phyloP scores from a whole-genome alignment of 2,329 filamentous ascomycete genomes.

The Ophiostoma sp. region DNA sequence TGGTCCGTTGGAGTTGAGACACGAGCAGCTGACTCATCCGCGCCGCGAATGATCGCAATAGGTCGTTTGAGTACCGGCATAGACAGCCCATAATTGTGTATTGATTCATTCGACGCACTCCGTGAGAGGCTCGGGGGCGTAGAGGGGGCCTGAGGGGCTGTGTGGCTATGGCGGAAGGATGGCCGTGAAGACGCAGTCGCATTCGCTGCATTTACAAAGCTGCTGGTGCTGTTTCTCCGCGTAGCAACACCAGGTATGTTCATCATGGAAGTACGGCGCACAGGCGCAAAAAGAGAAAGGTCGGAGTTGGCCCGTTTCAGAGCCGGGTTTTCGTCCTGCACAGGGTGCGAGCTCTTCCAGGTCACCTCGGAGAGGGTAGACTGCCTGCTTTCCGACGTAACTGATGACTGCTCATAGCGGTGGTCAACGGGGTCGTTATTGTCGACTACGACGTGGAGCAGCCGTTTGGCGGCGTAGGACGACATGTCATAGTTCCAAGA shows the following conservation, averaged over 20 bases:
- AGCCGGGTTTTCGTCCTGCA: slow-evolving; percentile 26
- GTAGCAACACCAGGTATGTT: slow-evolving; percentile 49
- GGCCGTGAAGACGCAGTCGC: slow-evolving; percentile 28
- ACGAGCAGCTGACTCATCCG: slow-evolving; percentile 27
- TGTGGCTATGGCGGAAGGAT: slow-evolving; percentile 28
- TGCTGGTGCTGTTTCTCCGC: slow-evolving; percentile 32
- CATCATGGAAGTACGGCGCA: slow-evolving; percentile 44
- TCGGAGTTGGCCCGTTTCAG: slow-evolving; percentile 44
- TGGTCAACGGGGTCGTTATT: slow-evolving; percentile 26
- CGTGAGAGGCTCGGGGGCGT: slow-evolving; percentile 38
- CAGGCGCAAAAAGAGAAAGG: slow-evolving; percentile 42
- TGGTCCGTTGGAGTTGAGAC: slow-evolving; percentile 46
- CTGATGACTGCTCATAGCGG: slow-evolving; percentile 31
- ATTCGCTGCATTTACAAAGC: not conserved
- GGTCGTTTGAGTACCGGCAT: slow-evolving; percentile 30
- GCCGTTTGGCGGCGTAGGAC: slow-evolving; percentile 43
- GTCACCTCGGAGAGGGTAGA: slow-evolving; percentile 34
- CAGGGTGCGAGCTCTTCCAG: slow-evolving; percentile 37
- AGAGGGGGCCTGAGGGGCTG: slow-evolving; percentile 33
- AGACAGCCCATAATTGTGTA: slow-evolving; percentile 30
- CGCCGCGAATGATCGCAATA: not conserved
- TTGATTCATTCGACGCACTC: slow-evolving; percentile 26
- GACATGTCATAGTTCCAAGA: slow-evolving; percentile 42
- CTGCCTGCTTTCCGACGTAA: slow-evolving; percentile 35
- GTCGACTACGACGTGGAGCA: slow-evolving; percentile 29